Evolutionary conservation across 2,329 filamentous ascomycete genomes (phyloP).

Genomic region (Pezicula neosporulosa): DNA sequence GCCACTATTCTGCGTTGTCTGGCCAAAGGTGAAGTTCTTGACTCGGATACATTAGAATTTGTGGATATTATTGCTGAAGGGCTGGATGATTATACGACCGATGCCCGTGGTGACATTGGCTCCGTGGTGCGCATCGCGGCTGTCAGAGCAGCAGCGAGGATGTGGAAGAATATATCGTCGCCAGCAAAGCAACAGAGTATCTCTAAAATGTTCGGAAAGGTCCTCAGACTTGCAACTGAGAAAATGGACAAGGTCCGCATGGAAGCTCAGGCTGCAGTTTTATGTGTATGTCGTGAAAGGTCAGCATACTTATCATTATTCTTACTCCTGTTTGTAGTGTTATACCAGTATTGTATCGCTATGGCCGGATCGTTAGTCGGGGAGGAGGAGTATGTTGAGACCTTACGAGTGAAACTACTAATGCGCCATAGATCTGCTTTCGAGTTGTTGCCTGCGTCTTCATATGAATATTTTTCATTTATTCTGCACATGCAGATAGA

Average conservation of each 20-base stretch:
- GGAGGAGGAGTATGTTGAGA: too few species aligned
- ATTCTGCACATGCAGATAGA: slow-evolving; percentile 17
- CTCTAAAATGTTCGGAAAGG: slow-evolving; percentile 10
- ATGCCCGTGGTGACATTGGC: slow-evolving; percentile 84
- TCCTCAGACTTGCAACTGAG: slow-evolving; percentile 73
- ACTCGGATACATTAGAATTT: slow-evolving; percentile 9
- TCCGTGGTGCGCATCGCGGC: slow-evolving; percentile 82
- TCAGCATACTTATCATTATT: slow-evolving; percentile 28
- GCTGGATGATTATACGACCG: slow-evolving; percentile 87
- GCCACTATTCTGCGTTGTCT: slow-evolving; percentile 55
- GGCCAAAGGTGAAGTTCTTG: slow-evolving; percentile 37
- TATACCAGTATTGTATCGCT: too few species aligned
- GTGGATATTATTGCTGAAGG: slow-evolving; percentile 44
- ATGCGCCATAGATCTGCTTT: not conserved
- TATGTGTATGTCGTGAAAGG: slow-evolving; percentile 35
- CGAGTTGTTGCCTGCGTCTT: slow-evolving; percentile 7
- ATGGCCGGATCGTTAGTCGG: too few species aligned
- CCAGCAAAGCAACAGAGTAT: slow-evolving; percentile 7
- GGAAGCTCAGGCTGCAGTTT: slow-evolving; percentile 55
- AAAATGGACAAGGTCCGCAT: slow-evolving; percentile 85
- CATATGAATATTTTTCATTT: slow-evolving; percentile 15
- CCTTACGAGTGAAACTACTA: not conserved
- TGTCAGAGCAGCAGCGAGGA: slow-evolving; percentile 57
- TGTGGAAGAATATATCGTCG: not conserved
- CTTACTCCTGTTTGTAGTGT: not conserved